These are phyloP conservation scores for Trichothecium sympodiale DNA, from an alignment of 2,329 filamentous ascomycete genomes.

Conservation along the genomic window DNA sequence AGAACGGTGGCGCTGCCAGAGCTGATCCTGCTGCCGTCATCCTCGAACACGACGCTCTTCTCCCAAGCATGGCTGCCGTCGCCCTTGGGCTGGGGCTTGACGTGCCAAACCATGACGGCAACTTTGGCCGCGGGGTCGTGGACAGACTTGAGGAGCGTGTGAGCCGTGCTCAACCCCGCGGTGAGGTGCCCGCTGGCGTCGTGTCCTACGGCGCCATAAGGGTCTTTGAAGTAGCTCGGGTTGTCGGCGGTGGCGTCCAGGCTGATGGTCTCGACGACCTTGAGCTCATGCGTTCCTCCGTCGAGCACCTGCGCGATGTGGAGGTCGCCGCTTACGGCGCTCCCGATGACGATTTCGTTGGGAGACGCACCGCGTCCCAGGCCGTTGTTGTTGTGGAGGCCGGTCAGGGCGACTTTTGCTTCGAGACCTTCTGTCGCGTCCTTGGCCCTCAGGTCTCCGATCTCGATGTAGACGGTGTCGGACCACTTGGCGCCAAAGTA, in stretches of 20 bases:
- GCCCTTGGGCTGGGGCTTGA: constrained; percentile 10
- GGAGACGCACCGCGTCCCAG: constrained; percentile 34
- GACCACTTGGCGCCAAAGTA: constrained; percentile 33
- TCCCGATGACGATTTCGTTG: constrained; percentile 30
- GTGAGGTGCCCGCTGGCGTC: constrained; percentile 44
- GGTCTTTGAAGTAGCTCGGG: constrained; percentile 45
- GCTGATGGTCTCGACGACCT: constrained; percentile 27
- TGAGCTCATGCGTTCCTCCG: constrained; percentile 8
- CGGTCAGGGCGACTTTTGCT: constrained; percentile 29
- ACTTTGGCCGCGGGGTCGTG: constrained; percentile 22
- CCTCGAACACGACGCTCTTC: constrained; percentile 41
- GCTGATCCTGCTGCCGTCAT: constrained; percentile 40
- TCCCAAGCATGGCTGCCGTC: constrained; percentile 21
- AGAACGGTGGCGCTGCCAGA: constrained; percentile 40
- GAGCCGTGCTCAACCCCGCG: constrained; percentile 30
- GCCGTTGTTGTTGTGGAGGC: constrained; percentile 45
- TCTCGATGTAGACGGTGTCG: constrained; percentile 31
- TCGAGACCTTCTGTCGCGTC: constrained; percentile 23
- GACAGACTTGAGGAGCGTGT: constrained; percentile 22
- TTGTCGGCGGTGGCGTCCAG: constrained; percentile 42
- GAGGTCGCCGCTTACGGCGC: constrained; percentile 33
- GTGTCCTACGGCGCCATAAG: constrained; percentile 27
- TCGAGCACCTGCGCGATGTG: constrained; percentile 24
- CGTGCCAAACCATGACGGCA: constrained; percentile 33
- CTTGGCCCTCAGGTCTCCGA: constrained; percentile 12